A percentile compares a stretch with the other conserved stretches of the same genome.
phyloP scores from a whole-genome alignment of 2,329 filamentous ascomycete genomes.

The Macrophomina tecta region DNA sequence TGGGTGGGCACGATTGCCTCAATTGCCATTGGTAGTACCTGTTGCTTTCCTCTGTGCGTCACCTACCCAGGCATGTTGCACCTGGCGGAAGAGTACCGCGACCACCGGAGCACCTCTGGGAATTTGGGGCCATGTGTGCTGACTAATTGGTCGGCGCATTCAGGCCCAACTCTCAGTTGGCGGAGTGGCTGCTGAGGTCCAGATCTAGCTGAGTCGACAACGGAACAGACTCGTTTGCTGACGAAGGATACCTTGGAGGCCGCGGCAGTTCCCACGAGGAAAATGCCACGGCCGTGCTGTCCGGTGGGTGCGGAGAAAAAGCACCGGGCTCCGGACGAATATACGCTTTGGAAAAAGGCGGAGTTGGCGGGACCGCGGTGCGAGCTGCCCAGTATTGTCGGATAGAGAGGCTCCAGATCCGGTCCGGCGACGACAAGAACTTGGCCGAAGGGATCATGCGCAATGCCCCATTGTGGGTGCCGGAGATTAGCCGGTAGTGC shows the following conservation, averaged over 20 bases:
- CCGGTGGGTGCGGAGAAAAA: slow-evolving; percentile 3
- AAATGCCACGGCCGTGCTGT: not conserved
- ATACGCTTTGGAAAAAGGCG: slow-evolving; percentile 18
- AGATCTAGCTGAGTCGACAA: too few species aligned
- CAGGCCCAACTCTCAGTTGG: too few species aligned
- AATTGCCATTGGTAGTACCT: too few species aligned
- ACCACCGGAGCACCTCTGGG: too few species aligned
- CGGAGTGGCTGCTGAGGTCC: too few species aligned
- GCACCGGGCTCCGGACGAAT: slow-evolving; percentile 10
- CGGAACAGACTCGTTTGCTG: too few species aligned
- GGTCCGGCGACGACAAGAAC: slow-evolving; percentile 2
- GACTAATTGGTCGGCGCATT: too few species aligned
- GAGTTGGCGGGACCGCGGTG: slow-evolving; percentile 12
- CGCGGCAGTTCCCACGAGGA: not conserved
- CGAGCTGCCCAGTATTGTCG: not conserved
- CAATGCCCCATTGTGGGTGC: not conserved
- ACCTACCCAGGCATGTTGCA: too few species aligned
- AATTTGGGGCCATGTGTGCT: too few species aligned
- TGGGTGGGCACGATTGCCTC: too few species aligned
- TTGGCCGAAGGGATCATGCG: not conserved
- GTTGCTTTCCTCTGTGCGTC: too few species aligned
- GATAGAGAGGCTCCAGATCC: slow-evolving; percentile 1
- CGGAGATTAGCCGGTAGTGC: not conserved
- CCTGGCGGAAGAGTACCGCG: too few species aligned
- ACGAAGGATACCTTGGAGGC: slow-evolving; percentile 1